Conservation (phyloP, 2,329 filamentous ascomycete genomes). For the Scortechinia acanthostroma region DNA sequence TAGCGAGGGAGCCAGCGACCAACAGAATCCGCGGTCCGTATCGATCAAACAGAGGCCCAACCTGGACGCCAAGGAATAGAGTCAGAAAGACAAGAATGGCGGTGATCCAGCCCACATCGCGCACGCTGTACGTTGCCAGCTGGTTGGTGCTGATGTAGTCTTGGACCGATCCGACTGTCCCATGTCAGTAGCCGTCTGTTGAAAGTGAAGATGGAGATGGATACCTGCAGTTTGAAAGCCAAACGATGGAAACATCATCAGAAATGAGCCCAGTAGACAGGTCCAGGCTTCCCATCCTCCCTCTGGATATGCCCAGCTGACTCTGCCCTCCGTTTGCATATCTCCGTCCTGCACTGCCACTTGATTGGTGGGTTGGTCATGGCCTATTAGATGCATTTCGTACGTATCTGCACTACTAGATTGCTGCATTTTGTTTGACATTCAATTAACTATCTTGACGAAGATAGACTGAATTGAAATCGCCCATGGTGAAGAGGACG, state of each 20-base stretch:
- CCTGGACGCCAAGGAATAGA: constrained; percentile 33
- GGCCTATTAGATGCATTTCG: no score
- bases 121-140: constrained; percentile 26
- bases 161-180: background rate
- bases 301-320: background rate
- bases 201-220: background rate
- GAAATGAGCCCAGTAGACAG: background rate
- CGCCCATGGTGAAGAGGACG: no score
- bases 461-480: no score
- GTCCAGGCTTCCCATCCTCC: background rate
- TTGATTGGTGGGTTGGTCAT: background rate
- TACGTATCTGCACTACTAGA: no score
- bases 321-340: no score
- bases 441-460: no score
- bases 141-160: constrained; percentile 19
- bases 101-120: constrained; percentile 39
- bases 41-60: constrained; percentile 37
- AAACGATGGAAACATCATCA: background rate
- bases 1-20: constrained; percentile 22
- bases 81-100: constrained; percentile 34
- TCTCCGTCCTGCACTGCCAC: background rate
- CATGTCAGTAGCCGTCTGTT: background rate
- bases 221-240: background rate
- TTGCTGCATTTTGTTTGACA: no score
- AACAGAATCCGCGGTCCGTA: constrained; percentile 32